These are phyloP conservation scores for Panicum virgatum DNA, from an alignment of 202 grass and related monocot genomes.

Conservation along the genomic window DNA sequence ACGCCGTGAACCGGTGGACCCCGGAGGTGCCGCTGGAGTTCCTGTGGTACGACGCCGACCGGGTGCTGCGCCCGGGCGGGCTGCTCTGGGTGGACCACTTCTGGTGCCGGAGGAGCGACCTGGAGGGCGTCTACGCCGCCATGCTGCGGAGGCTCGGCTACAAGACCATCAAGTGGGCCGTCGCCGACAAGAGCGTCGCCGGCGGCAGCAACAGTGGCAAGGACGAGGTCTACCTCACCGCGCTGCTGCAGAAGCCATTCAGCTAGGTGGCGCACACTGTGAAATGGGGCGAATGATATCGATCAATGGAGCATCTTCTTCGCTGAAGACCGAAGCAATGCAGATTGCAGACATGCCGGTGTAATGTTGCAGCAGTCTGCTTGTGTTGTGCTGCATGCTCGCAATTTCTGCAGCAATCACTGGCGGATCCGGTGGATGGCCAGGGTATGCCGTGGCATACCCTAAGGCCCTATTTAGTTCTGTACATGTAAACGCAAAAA, in stretches of 20 bases:
- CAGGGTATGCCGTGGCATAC: no score
- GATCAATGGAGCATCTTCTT: neutral
- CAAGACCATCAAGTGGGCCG: conserved; percentile 77
- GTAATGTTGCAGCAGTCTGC: no score
- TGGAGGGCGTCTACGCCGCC: conserved; percentile 64
- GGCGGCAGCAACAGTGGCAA: conserved; percentile 41
- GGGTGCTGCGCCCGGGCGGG: conserved; percentile 70
- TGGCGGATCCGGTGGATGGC: no score
- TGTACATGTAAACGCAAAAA: no score
- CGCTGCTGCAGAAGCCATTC: conserved; percentile 69
- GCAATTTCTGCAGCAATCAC: neutral
- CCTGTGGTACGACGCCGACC: conserved; percentile 82
- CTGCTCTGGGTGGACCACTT: conserved; percentile 90
- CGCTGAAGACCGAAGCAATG: neutral
- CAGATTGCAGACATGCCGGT: neutral
- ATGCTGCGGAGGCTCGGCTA: conserved; percentile 64
- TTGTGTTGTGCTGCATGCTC: neutral
- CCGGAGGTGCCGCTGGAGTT: conserved; percentile 75
- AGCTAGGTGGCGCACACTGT: neutral
- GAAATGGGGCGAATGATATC: no score
- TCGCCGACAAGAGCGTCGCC: conserved; percentile 52
- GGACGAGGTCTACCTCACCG: conserved; percentile 71
- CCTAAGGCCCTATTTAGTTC: no score
- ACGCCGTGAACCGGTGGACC: conserved; percentile 97
- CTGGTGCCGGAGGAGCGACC: conserved; percentile 67